A percentile compares a stretch with the other conserved stretches of the same genome.
These are phyloP conservation scores for Entophlyctis luteolus DNA, from an alignment of 192 early-diverging fungal species.

Conservation along the genomic window DNA sequence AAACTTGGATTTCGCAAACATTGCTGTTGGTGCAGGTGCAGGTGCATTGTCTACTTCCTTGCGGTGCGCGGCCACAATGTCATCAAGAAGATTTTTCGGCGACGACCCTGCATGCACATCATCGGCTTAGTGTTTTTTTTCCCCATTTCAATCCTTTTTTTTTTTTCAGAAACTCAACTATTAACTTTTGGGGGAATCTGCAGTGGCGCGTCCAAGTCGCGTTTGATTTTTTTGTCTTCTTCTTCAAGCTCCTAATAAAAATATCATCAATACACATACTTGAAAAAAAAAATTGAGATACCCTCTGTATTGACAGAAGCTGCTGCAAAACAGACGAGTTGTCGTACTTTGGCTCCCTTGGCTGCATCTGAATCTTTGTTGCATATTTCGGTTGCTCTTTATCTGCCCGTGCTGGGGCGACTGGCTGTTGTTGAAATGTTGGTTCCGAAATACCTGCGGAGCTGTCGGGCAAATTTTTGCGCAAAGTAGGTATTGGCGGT, in stretches of 20 bases:
- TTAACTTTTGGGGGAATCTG: background rate
- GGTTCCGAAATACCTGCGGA: background rate
- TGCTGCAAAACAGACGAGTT: constrained; percentile 21
- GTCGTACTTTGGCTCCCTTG: background rate
- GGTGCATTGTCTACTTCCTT: background rate
- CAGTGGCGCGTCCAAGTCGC: background rate
- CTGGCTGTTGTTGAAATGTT: background rate
- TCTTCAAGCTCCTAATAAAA: constrained; percentile 11
- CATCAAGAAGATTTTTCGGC: constrained; percentile 1
- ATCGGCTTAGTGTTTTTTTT: too few species aligned
- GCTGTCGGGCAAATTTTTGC: background rate
- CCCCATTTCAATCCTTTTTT: background rate
- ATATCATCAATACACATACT: background rate
- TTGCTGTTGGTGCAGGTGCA: too few species aligned
- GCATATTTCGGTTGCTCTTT: background rate
- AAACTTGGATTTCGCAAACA: background rate
- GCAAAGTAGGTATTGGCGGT: constrained; percentile 21
- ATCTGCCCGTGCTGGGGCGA: background rate
- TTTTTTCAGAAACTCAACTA: background rate
- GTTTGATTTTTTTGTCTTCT: constrained; percentile 16
- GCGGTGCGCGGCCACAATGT: constrained; percentile 5
- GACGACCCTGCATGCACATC: background rate
- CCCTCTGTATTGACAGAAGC: constrained; percentile 11
- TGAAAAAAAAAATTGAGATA: background rate
- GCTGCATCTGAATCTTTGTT: background rate